Evolutionary conservation across 1,139 yeast genomes (phyloP).

Genomic region (Yamadazyma buinensis): DNA sequence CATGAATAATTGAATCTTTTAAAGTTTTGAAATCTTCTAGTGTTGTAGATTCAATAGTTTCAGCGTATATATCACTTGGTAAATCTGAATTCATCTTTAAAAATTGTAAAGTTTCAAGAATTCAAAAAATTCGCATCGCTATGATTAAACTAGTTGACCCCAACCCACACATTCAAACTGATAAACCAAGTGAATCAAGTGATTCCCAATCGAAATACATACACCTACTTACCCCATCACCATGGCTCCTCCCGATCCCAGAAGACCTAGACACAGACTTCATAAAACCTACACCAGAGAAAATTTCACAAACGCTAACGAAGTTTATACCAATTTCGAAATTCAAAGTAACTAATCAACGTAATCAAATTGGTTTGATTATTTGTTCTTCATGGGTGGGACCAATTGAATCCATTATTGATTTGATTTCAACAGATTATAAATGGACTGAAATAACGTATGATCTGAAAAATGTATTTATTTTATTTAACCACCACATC

Average conservation of each 20-base stretch:
- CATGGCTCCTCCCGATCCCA: slow-evolving; percentile 20
- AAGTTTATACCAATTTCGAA: slow-evolving; percentile 2
- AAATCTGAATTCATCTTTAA: slow-evolving; percentile 5
- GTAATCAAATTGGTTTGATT: slow-evolving; percentile 21
- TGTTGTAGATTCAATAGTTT: slow-evolving; percentile 1
- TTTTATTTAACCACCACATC: background rate
- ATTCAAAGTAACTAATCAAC: background rate
- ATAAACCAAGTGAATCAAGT: too few species aligned
- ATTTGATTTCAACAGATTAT: slow-evolving; percentile 6
- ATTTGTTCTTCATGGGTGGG: slow-evolving; percentile 32
- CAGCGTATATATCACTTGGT: slow-evolving; percentile 7
- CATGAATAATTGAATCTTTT: slow-evolving; percentile 9
- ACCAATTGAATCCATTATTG: slow-evolving; percentile 28
- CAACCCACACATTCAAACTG: too few species aligned
- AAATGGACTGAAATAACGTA: slow-evolving; percentile 10
- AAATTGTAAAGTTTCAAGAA: background rate
- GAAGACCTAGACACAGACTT: slow-evolving; percentile 20
- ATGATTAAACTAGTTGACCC: slow-evolving; percentile 4
- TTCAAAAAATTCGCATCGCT: too few species aligned
- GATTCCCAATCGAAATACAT: too few species aligned
- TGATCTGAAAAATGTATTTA: slow-evolving; percentile 7
- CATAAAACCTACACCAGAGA: slow-evolving; percentile 18
- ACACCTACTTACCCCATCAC: slow-evolving; percentile 7
- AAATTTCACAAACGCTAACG: slow-evolving; percentile 6
- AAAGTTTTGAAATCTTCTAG: slow-evolving; percentile 6